These are phyloP conservation scores for Epichloe gansuensis DNA, from an alignment of 2,329 filamentous ascomycete genomes.

Conservation along the genomic window DNA sequence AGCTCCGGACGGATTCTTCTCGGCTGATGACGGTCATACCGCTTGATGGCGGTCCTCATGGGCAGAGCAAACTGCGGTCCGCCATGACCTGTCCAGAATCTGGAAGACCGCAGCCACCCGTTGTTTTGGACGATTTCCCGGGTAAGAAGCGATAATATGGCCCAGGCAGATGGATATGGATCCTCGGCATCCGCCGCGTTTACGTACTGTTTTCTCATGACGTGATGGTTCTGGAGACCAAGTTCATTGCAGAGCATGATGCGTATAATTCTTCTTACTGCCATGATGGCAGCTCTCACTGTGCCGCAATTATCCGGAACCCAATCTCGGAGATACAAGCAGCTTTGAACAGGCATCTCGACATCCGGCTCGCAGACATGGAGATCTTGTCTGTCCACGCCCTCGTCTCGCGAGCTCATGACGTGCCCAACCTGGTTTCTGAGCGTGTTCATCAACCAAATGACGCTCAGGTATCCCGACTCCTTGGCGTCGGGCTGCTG, in stretches of 20 bases:
- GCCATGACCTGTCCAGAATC: slow-evolving; percentile 7
- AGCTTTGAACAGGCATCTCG: background rate
- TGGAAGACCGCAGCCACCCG: background rate
- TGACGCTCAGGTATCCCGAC: slow-evolving; percentile 7
- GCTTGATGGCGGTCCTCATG: slow-evolving; percentile 10
- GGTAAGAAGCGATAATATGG: background rate
- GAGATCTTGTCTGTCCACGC: background rate
- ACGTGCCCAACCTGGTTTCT: slow-evolving; percentile 9
- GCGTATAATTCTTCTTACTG: slow-evolving; percentile 5
- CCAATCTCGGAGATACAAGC: slow-evolving; percentile 7
- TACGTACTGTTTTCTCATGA: slow-evolving; percentile 4
- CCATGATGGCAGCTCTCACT: background rate
- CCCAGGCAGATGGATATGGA: background rate
- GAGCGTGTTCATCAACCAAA: slow-evolving; percentile 11
- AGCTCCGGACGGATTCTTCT: background rate
- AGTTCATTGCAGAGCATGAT: slow-evolving; percentile 11
- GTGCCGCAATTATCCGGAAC: slow-evolving; percentile 5
- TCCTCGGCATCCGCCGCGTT: background rate
- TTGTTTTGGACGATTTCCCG: background rate
- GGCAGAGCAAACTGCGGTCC: slow-evolving; percentile 9
- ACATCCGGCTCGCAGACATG: background rate
- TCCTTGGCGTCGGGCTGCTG: slow-evolving; percentile 2
- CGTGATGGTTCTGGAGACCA: slow-evolving; percentile 4
- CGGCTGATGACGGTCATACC: background rate
- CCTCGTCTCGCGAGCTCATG: slow-evolving; percentile 1